Base-by-base conservation (phyloP, 2,329 filamentous ascomycete genomes). In the Hymenoscyphus scutula region DNA sequence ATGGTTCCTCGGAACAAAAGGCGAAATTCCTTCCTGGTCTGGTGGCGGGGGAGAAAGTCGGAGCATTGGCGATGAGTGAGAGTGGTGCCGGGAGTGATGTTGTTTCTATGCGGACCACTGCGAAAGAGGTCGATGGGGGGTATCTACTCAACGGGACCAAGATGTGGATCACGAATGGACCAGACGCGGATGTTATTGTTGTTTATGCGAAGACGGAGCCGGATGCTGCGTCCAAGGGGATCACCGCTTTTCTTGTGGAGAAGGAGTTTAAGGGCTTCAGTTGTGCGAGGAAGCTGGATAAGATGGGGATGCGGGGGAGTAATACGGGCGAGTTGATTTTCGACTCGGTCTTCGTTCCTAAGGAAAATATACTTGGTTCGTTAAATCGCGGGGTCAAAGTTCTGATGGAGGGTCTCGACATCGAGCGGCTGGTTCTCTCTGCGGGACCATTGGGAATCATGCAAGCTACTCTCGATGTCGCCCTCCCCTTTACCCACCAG, bases 91-190 rank as follows among this genome's bases (percentile, higher is more conserved):
- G 94, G 15, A 93, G 89, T 69, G 94, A 99, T 77, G 94, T 99
- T 3, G 93, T 99, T 30, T 91, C 89, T 77, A 98, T 98, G 94
- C 91, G 93, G 75, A 96, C 89, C 53, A 89, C 85, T 2, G 94
- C 93, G 0, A 89, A 86, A 74, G 82, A 85, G 67, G 90, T 91
- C 11, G 90, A 95, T 71, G 93, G 92, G 38, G 94, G 94, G 30
- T 97, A 90, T 76, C 66, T 93, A 23, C 80, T 99, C 61, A 92
- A 93, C 72, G 94, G 71, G 1, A 71, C 71, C 0, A 73, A 99
- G 82, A 97, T 98, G 94, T 99, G 94, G 94, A 99, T 99, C 75
- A 99, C 94, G 65, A 99, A 99, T 77, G 91, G 94, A 4, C 94
- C 94, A 0, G 93, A 98, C 74, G 95, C 95, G n/a, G 85, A 97